Evolutionary conservation across 805 yeast species (phyloP).

Genomic region (Isabelozyma pseudorhagii): DNA sequence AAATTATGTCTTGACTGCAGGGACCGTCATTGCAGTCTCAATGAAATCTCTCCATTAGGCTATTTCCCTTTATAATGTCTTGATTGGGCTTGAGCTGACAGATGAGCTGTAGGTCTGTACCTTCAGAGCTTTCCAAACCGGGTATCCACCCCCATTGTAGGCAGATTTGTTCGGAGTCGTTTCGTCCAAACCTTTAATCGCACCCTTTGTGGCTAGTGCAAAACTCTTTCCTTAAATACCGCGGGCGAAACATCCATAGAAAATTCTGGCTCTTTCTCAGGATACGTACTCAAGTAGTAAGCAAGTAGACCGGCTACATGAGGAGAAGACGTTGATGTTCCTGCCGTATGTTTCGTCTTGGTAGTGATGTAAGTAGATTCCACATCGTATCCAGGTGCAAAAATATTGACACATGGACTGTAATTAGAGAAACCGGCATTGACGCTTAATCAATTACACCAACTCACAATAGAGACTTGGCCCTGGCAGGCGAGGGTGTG

Average conservation of each 20-base stretch:
- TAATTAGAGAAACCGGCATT: constrained; percentile 53
- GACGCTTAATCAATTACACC: constrained; percentile 47
- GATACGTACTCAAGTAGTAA: constrained; percentile 55
- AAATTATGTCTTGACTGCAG: too few species aligned
- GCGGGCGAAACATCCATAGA: constrained; percentile 38
- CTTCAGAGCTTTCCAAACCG: too few species aligned
- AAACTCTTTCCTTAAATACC: constrained; percentile 51
- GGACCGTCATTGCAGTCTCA: too few species aligned
- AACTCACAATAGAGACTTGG: constrained; percentile 51
- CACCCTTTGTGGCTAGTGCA: constrained; percentile 50
- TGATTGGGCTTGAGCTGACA: too few species aligned
- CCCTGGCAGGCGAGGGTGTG: constrained; percentile 57
- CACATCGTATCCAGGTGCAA: constrained; percentile 58
- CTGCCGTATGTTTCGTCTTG: constrained; percentile 53
- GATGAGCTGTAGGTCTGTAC: too few species aligned
- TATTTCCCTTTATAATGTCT: too few species aligned
- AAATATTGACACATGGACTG: constrained; percentile 52
- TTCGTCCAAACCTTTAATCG: constrained; percentile 42
- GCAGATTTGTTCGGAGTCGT: constrained; percentile 49
- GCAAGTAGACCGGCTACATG: constrained; percentile 56
- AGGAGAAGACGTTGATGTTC: constrained; percentile 67
- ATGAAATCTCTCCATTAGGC: too few species aligned
- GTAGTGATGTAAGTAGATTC: constrained; percentile 56
- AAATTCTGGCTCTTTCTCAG: constrained; percentile 49
- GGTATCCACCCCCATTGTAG: background rate